Evolutionary conservation across 208 protist genomes (phyloP), one percentile per base, ranked within the genome.

Genomic region (Wallacemonas sp.): DNA sequence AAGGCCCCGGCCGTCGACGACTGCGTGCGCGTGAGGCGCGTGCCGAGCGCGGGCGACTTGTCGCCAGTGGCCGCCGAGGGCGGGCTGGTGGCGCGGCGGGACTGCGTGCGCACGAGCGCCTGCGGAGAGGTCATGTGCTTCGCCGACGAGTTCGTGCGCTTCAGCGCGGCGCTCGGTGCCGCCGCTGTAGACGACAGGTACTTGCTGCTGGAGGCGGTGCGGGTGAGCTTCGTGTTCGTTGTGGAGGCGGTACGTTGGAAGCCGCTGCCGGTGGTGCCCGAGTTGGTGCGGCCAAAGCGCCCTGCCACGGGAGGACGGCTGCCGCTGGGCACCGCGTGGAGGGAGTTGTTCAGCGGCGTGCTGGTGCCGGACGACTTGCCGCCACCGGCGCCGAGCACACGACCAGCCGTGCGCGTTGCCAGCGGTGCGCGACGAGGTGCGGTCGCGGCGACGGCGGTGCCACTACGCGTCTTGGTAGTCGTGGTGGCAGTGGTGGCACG

Each of bases 191-290:
- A 41, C 1, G 59, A 3, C 39, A 93, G 18, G 36, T 92, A 86
- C 66, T 94, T 76, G 11, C 41, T 61, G 76, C 82, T 84, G 2
- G 76, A 88, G 20, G 89, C 94, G 23, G 97, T 97, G 32, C 94
- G 94, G 0, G 95, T 87, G 83, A 97, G 99, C 59, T 99, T 75
- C 16, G 16, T 4, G 31, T 67, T 48, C 18, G 31, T 36, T 26
- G 26, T 64, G 22, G 69, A 62, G 0, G 50, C 31, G 61, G 61
- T 64, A 41, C 59, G 36, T 8, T 46, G 31, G 8, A 71, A 65
- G 26, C 59, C 59, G 22, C 3, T 31, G 38, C 29, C 41, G 33
- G 55, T 29, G 3, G 41, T 63, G 33, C 26, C 20, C 18, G 29
- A 64, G 54, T 44, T 71, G 49, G 46, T 44, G 36, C 62, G 64